Percentiles rank a stretch among this genome's conserved stretches.
phyloP scores from a whole-genome alignment of 495 filamentous ascomycete species.

The Trichoderma reesei region DNA sequence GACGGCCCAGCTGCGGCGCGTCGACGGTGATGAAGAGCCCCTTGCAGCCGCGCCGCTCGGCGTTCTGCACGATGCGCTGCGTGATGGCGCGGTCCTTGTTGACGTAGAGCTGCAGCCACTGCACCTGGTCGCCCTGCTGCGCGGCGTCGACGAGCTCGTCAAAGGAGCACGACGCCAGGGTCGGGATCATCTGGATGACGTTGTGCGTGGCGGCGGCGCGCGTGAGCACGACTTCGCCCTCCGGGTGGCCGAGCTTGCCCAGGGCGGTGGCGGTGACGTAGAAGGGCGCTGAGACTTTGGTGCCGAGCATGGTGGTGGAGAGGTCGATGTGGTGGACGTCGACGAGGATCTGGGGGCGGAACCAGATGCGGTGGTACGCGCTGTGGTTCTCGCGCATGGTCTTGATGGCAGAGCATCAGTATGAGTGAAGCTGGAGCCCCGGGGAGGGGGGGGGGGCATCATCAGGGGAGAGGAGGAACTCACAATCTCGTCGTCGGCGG shows the following conservation, averaged over 20 bases:
- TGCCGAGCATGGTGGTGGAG: constrained; percentile 83
- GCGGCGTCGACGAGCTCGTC: constrained; percentile 92
- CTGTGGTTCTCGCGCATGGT: constrained; percentile 95
- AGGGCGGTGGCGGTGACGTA: constrained; percentile 90
- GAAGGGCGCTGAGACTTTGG: constrained; percentile 71
- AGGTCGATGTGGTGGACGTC: constrained; percentile 82
- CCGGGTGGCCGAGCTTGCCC: constrained; percentile 80
- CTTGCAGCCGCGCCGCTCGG: constrained; percentile 86
- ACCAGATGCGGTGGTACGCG: constrained; percentile 97
- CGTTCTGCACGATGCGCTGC: constrained; percentile 79
- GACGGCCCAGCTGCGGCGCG: constrained; percentile 85
- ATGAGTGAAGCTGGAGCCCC: constrained; percentile 9
- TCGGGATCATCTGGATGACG: constrained; percentile 94
- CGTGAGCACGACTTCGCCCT: constrained; percentile 87
- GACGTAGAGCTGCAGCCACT: constrained; percentile 98
- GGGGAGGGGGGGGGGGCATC: too few species aligned
- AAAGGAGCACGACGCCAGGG: constrained; percentile 93
- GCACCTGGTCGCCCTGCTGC: constrained; percentile 68
- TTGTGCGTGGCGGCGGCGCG: constrained; percentile 73
- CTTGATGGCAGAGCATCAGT: constrained; percentile 33
- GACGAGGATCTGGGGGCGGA: constrained; percentile 74
- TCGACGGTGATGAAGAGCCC: constrained; percentile 98
- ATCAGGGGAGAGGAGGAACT: constrained; percentile 22
- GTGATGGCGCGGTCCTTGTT: constrained; percentile 95
- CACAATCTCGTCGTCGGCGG: constrained; percentile 95